phyloP scores from a whole-genome alignment of 345 rosid genomes.

The Sisymbrium altissimum region DNA sequence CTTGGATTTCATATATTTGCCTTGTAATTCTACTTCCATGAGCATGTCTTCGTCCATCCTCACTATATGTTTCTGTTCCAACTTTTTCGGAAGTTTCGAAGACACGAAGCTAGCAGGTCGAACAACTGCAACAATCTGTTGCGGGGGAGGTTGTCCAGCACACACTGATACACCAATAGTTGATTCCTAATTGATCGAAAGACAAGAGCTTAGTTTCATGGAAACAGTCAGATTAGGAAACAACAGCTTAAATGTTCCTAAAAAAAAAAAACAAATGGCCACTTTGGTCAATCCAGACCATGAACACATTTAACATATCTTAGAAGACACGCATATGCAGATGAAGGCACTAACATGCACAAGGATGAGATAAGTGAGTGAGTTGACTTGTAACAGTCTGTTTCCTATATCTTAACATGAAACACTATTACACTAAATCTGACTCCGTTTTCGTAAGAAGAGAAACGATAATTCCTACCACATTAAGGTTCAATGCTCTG shows the following conservation, averaged over 20 bases:
- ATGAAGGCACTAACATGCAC: no score
- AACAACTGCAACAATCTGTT: slow-evolving; percentile 61
- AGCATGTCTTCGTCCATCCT: slow-evolving; percentile 42
- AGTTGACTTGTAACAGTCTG: background rate
- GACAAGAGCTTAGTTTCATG: no score
- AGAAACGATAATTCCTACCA: slow-evolving; percentile 36
- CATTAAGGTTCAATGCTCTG: slow-evolving; percentile 43
- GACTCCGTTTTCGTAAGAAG: background rate
- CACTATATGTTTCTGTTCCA: slow-evolving; percentile 54
- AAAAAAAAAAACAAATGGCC: no score
- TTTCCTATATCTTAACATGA: background rate
- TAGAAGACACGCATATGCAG: no score
- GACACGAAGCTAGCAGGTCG: slow-evolving; percentile 46
- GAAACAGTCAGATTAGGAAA: no score
- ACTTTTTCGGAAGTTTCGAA: slow-evolving; percentile 29
- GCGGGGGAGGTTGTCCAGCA: slow-evolving; percentile 54
- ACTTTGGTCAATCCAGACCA: no score
- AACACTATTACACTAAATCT: background rate
- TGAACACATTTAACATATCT: no score
- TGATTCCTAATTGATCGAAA: no score
- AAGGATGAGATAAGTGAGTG: no score
- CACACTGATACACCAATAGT: slow-evolving; percentile 22
- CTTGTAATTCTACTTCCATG: slow-evolving; percentile 40
- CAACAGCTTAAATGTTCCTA: no score
- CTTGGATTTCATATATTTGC: background rate